Evolutionary conservation across 352 stramenopile species (phyloP), one percentile per base, ranked within the genome.

Genomic region (Pythium insidiosum): DNA sequence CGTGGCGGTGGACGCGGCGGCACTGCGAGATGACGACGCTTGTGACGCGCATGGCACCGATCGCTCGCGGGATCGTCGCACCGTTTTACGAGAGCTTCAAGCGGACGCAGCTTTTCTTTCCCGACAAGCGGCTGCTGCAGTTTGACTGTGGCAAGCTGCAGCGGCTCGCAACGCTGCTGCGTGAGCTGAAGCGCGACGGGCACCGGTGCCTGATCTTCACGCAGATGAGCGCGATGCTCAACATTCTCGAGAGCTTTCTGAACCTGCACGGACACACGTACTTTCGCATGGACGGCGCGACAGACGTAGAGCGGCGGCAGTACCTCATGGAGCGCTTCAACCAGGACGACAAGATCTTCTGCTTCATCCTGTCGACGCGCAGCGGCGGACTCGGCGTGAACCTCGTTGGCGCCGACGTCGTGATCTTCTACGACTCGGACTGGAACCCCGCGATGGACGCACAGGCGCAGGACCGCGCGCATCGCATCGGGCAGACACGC

Each of bases 201-300:
- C 95, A 99, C 54, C 78, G 96, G 19, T 95, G 83, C 6, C 63
- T 97, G n/a, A 97, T 97, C 31, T 97, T 97, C 46, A 97, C 89
- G 21, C 95, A 99, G 63, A 99, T 99, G 96, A 98, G 91, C 43
- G 97, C 95, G 38, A 99, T 99, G 96, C 74, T 99, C 24, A 97
- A 99, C 66, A 95, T 99, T 25, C 76, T 99, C 12, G 96, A 99
- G 73, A 79, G 91, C 36, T 99, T 99, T 66, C 71, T 99, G 28
- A 99, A 98, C 53, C 71, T 99, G 6, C 90, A 99, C 62, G 94
- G 95, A 0, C 89, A 98, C 53, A 97, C 94, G 12, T 99, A 99
- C 55, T 84, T 99, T 40, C 80, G 96, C n/a, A 63, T 99, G 39
- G 97, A 99, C 71, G 97, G 96, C 6, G 84, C 84, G 7, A 99